A percentile compares a stretch with the other conserved stretches of the same genome.
Conservation (phyloP, 306 rosid genomes). For the Vigna angularis region DNA sequence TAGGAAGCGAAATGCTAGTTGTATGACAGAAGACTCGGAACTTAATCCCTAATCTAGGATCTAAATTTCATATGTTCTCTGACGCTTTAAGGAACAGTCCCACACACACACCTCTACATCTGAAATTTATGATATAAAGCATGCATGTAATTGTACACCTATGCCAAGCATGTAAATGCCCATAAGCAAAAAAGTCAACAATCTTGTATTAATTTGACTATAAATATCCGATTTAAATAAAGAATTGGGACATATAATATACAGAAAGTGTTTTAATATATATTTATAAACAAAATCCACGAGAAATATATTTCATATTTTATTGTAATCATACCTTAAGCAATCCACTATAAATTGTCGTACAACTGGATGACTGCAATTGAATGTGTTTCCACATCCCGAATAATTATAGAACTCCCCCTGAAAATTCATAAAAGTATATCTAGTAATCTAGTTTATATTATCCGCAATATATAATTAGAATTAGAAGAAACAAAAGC, state of each 20-base stretch:
- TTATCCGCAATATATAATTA: conserved; percentile 4
- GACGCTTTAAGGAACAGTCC: not conserved
- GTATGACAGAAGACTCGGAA: not conserved
- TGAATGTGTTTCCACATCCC: conserved; percentile 98
- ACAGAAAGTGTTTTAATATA: conserved; percentile 8
- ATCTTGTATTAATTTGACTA: not conserved
- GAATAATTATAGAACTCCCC: conserved; percentile 98
- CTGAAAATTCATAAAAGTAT: conserved; percentile 50
- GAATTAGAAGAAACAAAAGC: conserved; percentile 22
- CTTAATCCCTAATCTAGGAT: not conserved
- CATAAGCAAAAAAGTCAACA: conserved; percentile 34
- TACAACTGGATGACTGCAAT: conserved; percentile 95
- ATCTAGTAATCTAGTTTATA: conserved; percentile 26
- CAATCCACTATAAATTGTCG: conserved; percentile 87
- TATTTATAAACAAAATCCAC: not conserved
- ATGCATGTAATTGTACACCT: not conserved
- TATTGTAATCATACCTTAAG: conserved; percentile 69
- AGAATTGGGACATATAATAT: conserved; percentile 22
- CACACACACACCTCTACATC: not conserved
- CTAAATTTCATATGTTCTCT: not conserved
- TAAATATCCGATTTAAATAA: conserved; percentile 25
- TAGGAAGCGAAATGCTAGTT: not conserved
- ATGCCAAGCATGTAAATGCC: conserved; percentile 29
- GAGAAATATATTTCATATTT: conserved; percentile 37
- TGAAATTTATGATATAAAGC: not conserved